A percentile compares a stretch with the other conserved stretches of the same genome.
Conservation (phyloP, 148 eudicot genomes). For the Persicaria tinctoria region DNA sequence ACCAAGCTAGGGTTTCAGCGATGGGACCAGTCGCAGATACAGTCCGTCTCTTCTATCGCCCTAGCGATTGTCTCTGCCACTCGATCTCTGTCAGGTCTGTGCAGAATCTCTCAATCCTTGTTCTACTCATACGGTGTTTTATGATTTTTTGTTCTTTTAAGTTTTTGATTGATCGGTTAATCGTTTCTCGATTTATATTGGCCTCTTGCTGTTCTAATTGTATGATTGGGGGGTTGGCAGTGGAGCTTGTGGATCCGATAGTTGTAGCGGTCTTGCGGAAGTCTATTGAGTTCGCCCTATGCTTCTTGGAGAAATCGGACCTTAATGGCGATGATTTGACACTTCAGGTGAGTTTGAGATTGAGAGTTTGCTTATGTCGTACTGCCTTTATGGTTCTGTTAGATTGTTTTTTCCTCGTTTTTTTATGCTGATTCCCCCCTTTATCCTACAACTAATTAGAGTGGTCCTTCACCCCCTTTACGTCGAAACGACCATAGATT, state of each 20-base stretch:
- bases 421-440: background rate
- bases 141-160: constrained; percentile 13
- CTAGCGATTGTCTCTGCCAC: constrained; percentile 46
- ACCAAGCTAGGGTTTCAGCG: constrained; percentile 48
- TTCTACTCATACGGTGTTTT: background rate
- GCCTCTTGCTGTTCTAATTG: background rate
- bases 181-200: background rate
- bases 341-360: constrained; percentile 53
- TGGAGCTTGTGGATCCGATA: constrained; percentile 74
- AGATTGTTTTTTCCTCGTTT: background rate
- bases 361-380: background rate
- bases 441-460: background rate
- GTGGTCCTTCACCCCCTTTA: background rate
- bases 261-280: constrained; percentile 58
- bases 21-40: constrained; percentile 69
- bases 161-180: background rate
- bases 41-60: constrained; percentile 44
- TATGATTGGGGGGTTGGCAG: constrained; percentile 29
- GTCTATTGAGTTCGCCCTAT: constrained; percentile 72
- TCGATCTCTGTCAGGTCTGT: constrained; percentile 56
- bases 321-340: constrained; percentile 41
- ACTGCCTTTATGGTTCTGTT: background rate
- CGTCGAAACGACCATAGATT: background rate
- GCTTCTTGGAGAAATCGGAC: constrained; percentile 62
- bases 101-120: background rate